These are phyloP conservation scores for Populus simonii DNA, from an alignment of 345 rosid genomes.

Conservation along the genomic window DNA sequence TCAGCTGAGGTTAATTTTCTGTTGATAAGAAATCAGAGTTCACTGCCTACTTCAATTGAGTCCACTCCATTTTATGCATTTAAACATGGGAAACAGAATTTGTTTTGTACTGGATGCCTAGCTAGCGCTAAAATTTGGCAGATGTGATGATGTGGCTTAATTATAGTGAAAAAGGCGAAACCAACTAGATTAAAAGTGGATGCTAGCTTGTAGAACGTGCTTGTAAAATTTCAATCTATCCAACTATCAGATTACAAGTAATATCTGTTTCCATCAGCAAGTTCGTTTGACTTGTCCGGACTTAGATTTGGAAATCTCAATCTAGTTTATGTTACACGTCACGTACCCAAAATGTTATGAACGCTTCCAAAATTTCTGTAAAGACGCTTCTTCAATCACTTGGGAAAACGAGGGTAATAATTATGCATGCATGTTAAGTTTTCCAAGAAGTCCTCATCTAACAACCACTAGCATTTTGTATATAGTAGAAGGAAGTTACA, in stretches of 20 bases:
- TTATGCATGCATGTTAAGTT: slow-evolving; percentile 31
- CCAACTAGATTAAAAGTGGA: too few relatives aligned
- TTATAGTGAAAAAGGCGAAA: too few relatives aligned
- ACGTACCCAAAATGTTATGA: slow-evolving; percentile 32
- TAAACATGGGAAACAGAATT: slow-evolving; percentile 29
- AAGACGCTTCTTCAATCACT: slow-evolving; percentile 30
- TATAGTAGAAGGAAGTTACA: slow-evolving; percentile 48
- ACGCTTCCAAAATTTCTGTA: slow-evolving; percentile 32
- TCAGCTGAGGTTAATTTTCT: slow-evolving; percentile 20
- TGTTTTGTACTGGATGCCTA: slow-evolving; percentile 35
- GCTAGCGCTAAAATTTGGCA: slow-evolving; percentile 36
- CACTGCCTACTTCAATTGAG: slow-evolving; percentile 38
- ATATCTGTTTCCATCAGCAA: too few relatives aligned
- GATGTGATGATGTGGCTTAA: slow-evolving; percentile 30
- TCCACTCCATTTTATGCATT: slow-evolving; percentile 23
- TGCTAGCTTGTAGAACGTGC: too few relatives aligned
- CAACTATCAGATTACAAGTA: too few relatives aligned
- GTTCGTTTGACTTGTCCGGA: too few relatives aligned
- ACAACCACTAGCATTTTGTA: slow-evolving; percentile 46
- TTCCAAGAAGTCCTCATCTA: slow-evolving; percentile 32
- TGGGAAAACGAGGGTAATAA: slow-evolving; percentile 23
- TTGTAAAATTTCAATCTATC: too few relatives aligned
- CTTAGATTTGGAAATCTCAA: too few relatives aligned
- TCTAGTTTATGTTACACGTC: too few relatives aligned
- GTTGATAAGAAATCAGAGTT: slow-evolving; percentile 38